Percentiles rank a stretch among this genome's conserved stretches.
Conservation (phyloP, 148 eudicot species). For the Chenopodium quinoa region DNA sequence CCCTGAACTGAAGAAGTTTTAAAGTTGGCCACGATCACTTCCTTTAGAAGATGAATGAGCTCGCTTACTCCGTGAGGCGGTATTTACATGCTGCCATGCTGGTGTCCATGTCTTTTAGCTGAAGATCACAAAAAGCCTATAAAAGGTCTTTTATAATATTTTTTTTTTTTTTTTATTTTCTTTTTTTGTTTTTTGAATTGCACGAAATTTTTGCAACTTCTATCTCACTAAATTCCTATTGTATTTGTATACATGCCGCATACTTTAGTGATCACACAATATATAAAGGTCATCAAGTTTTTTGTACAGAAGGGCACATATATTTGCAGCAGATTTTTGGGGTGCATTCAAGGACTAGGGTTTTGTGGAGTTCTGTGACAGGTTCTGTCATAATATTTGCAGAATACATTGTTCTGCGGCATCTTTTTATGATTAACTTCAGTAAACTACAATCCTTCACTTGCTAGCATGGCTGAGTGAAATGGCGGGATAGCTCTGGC, state of each 20-base stretch:
- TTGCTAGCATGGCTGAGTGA: conserved; percentile 48
- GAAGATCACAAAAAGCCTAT: not conserved
- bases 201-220: not conserved
- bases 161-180: too few relatives aligned
- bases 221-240: not conserved
- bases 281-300: conserved; percentile 88
- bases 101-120: not conserved
- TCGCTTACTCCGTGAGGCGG: conserved; percentile 76
- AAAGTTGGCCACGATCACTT: conserved; percentile 76
- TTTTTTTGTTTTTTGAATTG: not conserved
- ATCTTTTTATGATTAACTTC: conserved; percentile 70
- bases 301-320: conserved; percentile 85
- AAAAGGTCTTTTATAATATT: too few relatives aligned
- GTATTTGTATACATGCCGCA: conserved; percentile 19
- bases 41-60: conserved; percentile 84
- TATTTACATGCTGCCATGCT: not conserved
- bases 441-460: conserved; percentile 53
- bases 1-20: conserved; percentile 56
- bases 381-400: conserved; percentile 76
- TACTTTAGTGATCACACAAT: conserved; percentile 90
- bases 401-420: conserved; percentile 78
- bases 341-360: conserved; percentile 83
- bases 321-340: conserved; percentile 83
- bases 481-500: conserved; percentile 56
- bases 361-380: conserved; percentile 73